Percentiles rank a stretch among this genome's conserved stretches.
These are phyloP conservation scores for Umbelopsis sp. DNA, from an alignment of 192 early-diverging fungal genomes.

Conservation along the genomic window DNA sequence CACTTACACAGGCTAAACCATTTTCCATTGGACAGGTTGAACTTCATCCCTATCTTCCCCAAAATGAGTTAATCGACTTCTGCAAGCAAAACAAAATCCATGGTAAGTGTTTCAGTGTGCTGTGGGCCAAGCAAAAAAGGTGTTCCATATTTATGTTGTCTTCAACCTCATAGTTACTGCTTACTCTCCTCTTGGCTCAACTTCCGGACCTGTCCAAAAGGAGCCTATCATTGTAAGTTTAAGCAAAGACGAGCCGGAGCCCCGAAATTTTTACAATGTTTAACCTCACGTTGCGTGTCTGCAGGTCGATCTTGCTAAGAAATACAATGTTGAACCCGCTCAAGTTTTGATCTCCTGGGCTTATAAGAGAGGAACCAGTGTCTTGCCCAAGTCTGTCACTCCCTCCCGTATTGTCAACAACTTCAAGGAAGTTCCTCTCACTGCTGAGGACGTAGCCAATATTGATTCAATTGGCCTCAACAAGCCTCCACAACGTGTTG, in stretches of 20 bases:
- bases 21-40: constrained; percentile 64
- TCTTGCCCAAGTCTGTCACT: constrained; percentile 85
- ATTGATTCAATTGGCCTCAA: not conserved
- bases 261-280: not conserved
- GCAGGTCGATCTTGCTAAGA: constrained; percentile 61
- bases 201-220: constrained; percentile 25
- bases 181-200: constrained; percentile 81
- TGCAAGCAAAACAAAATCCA: constrained; percentile 68
- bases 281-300: not conserved
- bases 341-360: constrained; percentile 84
- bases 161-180: constrained; percentile 56
- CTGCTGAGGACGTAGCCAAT: not conserved
- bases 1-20: not conserved
- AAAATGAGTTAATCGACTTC: constrained; percentile 73
- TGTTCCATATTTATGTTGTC: not conserved
- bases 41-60: constrained; percentile 79
- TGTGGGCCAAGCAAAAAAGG: not conserved
- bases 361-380: constrained; percentile 69
- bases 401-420: constrained; percentile 37
- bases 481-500: constrained; percentile 13
- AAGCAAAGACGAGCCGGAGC: no score
- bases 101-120: constrained; percentile 18
- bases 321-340: constrained; percentile 65
- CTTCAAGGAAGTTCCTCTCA: constrained; percentile 25
- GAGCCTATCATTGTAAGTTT: constrained; percentile 32